These are phyloP conservation scores for Dendrostoma leiphaemia DNA, from an alignment of 2,329 filamentous ascomycete species.

Conservation along the genomic window DNA sequence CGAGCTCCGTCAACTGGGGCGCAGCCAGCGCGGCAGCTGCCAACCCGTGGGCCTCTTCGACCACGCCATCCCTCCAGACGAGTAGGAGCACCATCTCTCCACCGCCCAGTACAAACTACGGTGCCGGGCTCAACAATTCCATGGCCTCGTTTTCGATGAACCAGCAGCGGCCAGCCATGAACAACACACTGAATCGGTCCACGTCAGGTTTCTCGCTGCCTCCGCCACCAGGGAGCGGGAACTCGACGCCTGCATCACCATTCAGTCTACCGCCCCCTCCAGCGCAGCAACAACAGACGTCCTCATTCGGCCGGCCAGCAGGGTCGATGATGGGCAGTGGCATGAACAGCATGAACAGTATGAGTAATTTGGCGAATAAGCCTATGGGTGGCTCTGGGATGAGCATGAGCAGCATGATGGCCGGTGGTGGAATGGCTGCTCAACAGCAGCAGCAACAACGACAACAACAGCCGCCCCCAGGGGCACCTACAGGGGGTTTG, in stretches of 20 bases:
- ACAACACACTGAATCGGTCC: slow-evolving; percentile 27
- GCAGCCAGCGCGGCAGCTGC: slow-evolving; percentile 34
- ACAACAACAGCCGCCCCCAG: slow-evolving; percentile 30
- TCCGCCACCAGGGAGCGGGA: slow-evolving; percentile 45
- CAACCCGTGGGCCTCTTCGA: slow-evolving; percentile 48
- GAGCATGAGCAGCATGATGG: slow-evolving; percentile 20
- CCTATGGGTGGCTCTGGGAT: slow-evolving; percentile 20
- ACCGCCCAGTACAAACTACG: slow-evolving; percentile 31
- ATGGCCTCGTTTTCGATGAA: slow-evolving; percentile 50
- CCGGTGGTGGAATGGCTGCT: slow-evolving; percentile 28
- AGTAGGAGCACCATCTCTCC: slow-evolving; percentile 23
- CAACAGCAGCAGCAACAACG: slow-evolving; percentile 18
- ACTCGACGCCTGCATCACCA: slow-evolving; percentile 30
- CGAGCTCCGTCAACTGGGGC: slow-evolving; percentile 51
- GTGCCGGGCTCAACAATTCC: slow-evolving; percentile 37
- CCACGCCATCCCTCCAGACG: slow-evolving; percentile 30
- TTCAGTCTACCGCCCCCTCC: slow-evolving; percentile 39
- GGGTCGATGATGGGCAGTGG: slow-evolving; percentile 18
- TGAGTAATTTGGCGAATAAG: slow-evolving; percentile 22
- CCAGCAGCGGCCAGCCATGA: slow-evolving; percentile 33
- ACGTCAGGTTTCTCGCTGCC: slow-evolving; percentile 56
- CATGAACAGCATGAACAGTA: slow-evolving; percentile 23
- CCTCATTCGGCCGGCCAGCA: slow-evolving; percentile 22
- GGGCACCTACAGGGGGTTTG: slow-evolving; percentile 49
- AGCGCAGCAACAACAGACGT: slow-evolving; percentile 18